phyloP scores from a whole-genome alignment of 2,329 filamentous ascomycete genomes.

The Aschersonia sp. region DNA sequence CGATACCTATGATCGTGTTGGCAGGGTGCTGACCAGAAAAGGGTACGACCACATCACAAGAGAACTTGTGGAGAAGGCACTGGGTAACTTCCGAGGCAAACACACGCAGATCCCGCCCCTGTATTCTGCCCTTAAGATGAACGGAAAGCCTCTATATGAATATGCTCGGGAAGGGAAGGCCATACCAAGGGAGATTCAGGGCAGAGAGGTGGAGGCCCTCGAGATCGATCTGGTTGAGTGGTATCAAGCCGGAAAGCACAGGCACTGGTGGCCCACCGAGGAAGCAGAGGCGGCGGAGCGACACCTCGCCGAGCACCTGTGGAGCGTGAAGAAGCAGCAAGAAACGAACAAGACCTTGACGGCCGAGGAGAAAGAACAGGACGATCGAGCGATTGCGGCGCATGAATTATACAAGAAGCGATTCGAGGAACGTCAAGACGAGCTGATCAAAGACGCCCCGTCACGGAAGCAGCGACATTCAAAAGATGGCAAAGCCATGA shows the following conservation, averaged over 20 bases:
- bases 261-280: conserved; percentile 63
- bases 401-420: conserved; percentile 43
- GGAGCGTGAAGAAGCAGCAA: conserved; percentile 45
- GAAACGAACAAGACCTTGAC: conserved; percentile 32
- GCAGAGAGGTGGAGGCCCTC: conserved; percentile 62
- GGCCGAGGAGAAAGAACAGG: conserved; percentile 39
- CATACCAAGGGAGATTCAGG: conserved; percentile 72
- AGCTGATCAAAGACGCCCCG: conserved; percentile 36
- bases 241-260: conserved; percentile 67
- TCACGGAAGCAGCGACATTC: conserved; percentile 15
- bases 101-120: conserved; percentile 84
- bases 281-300: conserved; percentile 66
- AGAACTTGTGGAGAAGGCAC: conserved; percentile 60
- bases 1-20: conserved; percentile 79
- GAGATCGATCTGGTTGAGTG: conserved; percentile 75
- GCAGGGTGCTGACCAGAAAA: conserved; percentile 65
- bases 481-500: conserved; percentile 25
- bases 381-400: conserved; percentile 37
- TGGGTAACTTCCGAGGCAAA: conserved; percentile 63
- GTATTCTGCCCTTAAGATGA: conserved; percentile 82
- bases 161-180: conserved; percentile 84
- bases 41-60: conserved; percentile 70
- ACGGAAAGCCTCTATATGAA: conserved; percentile 90
- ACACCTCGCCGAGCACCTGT: conserved; percentile 58
- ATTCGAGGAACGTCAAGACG: conserved; percentile 43